These are phyloP conservation scores for Wakefieldia striispora DNA, from an alignment of 768 basidiomycete genomes.

Conservation along the genomic window DNA sequence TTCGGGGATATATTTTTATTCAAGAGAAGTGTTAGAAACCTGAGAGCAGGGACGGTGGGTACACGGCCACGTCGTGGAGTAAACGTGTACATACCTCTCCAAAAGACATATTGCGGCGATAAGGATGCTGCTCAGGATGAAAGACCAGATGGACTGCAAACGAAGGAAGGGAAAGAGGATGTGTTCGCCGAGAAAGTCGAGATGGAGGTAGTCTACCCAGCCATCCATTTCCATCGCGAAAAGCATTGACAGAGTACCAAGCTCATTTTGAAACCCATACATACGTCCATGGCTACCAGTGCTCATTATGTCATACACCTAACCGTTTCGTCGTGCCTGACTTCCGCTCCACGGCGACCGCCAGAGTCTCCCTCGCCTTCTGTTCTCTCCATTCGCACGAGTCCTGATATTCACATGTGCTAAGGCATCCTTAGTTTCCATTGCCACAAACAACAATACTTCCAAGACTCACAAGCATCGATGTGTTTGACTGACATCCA, in stretches of 20 bases:
- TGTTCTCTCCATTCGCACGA: slow-evolving; percentile 78
- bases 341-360: not conserved
- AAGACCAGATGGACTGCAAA: slow-evolving; percentile 48
- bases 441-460: not conserved
- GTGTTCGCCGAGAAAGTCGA: slow-evolving; percentile 43
- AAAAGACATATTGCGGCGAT: slow-evolving; percentile 46
- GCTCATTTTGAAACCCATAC: not conserved
- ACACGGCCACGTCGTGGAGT: not conserved
- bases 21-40: slow-evolving; percentile 48
- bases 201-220: slow-evolving; percentile 47
- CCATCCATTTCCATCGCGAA: slow-evolving; percentile 35
- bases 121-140: slow-evolving; percentile 46
- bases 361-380: slow-evolving; percentile 46
- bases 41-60: slow-evolving; percentile 23
- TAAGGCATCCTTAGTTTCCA: slow-evolving; percentile 21
- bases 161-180: slow-evolving; percentile 40
- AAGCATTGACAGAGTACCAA: no score
- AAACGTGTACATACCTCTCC: slow-evolving; percentile 49
- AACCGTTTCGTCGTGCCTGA: not conserved
- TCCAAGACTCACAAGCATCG: slow-evolving; percentile 61
- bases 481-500: slow-evolving; percentile 52
- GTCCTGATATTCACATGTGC: slow-evolving; percentile 69
- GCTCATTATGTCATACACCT: slow-evolving; percentile 25
- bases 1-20: slow-evolving; percentile 50
- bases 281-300: slow-evolving; percentile 30